A percentile compares a stretch with the other conserved stretches of the same genome.
phyloP scores from a whole-genome alignment of 2,329 filamentous ascomycete species.

The Fusarium ambrosium region DNA sequence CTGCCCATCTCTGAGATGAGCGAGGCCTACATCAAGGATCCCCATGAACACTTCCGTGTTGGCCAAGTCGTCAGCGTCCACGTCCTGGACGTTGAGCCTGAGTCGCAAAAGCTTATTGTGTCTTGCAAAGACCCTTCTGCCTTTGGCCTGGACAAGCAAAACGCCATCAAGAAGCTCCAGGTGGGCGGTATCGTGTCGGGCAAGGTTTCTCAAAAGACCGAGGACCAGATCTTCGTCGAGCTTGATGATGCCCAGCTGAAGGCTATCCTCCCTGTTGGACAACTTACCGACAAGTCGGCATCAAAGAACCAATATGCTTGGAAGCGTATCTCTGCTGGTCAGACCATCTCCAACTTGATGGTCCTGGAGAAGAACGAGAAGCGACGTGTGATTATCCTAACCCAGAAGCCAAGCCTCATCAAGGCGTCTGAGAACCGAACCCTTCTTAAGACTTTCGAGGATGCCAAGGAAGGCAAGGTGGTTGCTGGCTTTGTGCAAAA shows the following conservation, averaged over 20 bases:
- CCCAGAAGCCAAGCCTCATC: constrained; percentile 86
- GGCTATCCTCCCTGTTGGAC: constrained; percentile 80
- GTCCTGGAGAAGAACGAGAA: constrained; percentile 88
- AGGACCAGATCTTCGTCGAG: constrained; percentile 82
- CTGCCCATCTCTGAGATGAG: constrained; percentile 97
- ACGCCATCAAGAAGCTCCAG: constrained; percentile 79
- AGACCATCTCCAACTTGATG: constrained; percentile 84
- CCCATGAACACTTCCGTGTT: constrained; percentile 86
- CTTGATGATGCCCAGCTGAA: constrained; percentile 80
- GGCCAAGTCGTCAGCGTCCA: constrained; percentile 95
- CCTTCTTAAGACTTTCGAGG: constrained; percentile 78
- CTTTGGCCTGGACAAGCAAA: constrained; percentile 81
- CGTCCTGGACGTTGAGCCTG: constrained; percentile 83
- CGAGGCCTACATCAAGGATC: constrained; percentile 92
- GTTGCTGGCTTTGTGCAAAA: constrained; percentile 88
- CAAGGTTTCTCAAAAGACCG: constrained; percentile 84
- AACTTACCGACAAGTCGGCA: constrained; percentile 86
- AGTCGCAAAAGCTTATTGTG: constrained; percentile 80
- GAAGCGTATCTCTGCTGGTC: constrained; percentile 86
- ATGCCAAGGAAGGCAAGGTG: constrained; percentile 76
- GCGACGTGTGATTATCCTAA: constrained; percentile 80
- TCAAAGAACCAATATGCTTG: constrained; percentile 83
- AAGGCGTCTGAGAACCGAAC: constrained; percentile 79
- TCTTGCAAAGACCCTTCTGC: constrained; percentile 92
- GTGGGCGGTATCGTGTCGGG: constrained; percentile 82